Base-by-base conservation (phyloP, 2,329 filamentous ascomycete genomes). In the Bisporella sp. region DNA sequence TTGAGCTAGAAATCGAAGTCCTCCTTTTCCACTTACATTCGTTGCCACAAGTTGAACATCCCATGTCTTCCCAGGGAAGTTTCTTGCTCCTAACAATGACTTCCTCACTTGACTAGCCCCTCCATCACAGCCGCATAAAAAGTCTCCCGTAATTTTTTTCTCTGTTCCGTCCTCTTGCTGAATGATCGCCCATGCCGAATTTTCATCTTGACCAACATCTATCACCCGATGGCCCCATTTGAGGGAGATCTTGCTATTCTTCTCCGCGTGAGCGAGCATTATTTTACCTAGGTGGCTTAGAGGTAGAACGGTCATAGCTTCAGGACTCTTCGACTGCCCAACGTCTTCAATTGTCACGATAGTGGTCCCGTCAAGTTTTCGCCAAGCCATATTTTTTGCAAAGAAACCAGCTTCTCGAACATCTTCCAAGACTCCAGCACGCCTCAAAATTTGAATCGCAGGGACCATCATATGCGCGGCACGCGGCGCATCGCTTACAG, bases 71-170 rank as follows among this genome's bases (percentile, higher is more conserved):
- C n/a, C n/a, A n/a, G n/a, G n/a, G n/a, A n/a, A n/a, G n/a, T n/a
- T n/a, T n/a, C n/a, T n/a, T n/a, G n/a, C 3, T 8, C 76, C 76
- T 60, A 81, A 80, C 5, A 80, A 56, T 1, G 68, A 69, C 54
- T 69, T 71, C 32, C 78, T 64, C 5, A 81, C 70, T 40, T 61
- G 62, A 48, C 73, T 76, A 32, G 70, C 73, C 0, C 73, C 75
- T 1, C 78, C 78, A 58, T 82, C 79, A 53, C 77, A 80, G 0
- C 78, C 78, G 9, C 79, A 63, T 0, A 82, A 57, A 59, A 80
- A 81, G 59, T 81, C 77, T 51, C 67, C 66, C 12, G 71, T 47
- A 50, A 41, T 41, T 46, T 62, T 67, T 53, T 58, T 64, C 28
- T 47, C 47, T 29, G 59, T 1, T 64, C 68, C 28, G 68, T 66